A percentile compares a stretch with the other conserved stretches of the same genome.
phyloP scores from a whole-genome alignment of 1,284 basidiomycete genomes.

The Leccinum insigne region DNA sequence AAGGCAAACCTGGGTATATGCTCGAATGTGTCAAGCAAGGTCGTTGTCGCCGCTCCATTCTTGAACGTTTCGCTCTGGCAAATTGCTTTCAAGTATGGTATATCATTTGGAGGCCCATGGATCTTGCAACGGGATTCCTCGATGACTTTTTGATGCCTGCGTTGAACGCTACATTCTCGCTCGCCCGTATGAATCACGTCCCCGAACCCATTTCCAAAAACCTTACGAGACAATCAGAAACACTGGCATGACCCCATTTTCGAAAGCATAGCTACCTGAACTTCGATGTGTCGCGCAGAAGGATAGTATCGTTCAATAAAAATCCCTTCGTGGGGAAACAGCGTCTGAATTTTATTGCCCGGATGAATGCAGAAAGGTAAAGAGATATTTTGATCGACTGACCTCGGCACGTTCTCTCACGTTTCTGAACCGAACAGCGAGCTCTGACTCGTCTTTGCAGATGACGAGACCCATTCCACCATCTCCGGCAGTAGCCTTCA shows the following conservation, averaged over 20 bases:
- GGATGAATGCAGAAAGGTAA: neutral
- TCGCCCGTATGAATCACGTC: constrained; percentile 68
- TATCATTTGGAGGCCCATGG: constrained; percentile 56
- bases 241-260: neutral
- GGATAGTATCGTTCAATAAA: constrained; percentile 66
- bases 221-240: constrained; percentile 30
- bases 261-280: constrained; percentile 45
- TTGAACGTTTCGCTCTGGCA: constrained; percentile 42
- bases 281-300: constrained; percentile 62
- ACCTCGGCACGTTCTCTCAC: constrained; percentile 50
- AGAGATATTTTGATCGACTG: constrained; percentile 7
- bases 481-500: constrained; percentile 73
- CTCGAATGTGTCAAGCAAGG: constrained; percentile 50
- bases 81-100: constrained; percentile 52
- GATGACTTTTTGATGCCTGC: constrained; percentile 74
- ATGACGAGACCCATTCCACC: constrained; percentile 73
- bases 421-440: constrained; percentile 38
- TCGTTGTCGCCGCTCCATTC: constrained; percentile 53
- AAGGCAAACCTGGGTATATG: constrained; percentile 42
- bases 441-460: constrained; percentile 45
- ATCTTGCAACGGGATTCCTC: constrained; percentile 61
- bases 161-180: constrained; percentile 70
- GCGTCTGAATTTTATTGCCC: constrained; percentile 30
- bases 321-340: constrained; percentile 56
- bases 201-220: constrained; percentile 65